Evolutionary conservation across 177 flowering plant genomes (phyloP).

Genomic region (Tripterygium wilfordii): DNA sequence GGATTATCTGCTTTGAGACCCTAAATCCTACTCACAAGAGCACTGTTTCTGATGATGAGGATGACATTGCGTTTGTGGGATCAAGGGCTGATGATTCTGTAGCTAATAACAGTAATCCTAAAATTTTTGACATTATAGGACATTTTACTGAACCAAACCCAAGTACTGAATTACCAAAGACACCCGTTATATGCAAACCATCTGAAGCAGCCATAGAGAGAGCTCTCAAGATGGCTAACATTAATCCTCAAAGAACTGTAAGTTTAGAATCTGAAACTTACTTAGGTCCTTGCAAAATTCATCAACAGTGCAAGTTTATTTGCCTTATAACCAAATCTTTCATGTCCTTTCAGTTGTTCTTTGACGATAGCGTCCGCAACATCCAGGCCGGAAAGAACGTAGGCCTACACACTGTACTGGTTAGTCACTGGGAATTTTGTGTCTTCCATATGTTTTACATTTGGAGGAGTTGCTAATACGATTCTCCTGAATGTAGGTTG

Average conservation of each 20-base stretch:
- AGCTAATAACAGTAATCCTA: neutral
- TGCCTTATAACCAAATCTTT: conserved; percentile 1
- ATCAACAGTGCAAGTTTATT: no score
- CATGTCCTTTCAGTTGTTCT: conserved; percentile 59
- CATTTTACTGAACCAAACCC: conserved; percentile 33
- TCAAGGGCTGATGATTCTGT: conserved; percentile 8
- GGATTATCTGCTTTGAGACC: conserved; percentile 78
- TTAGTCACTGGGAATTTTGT: conserved; percentile 20
- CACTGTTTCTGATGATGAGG: conserved; percentile 22
- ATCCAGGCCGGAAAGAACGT: conserved; percentile 66
- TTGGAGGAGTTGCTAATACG: neutral
- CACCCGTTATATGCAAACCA: conserved; percentile 89
- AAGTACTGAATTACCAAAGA: conserved; percentile 37
- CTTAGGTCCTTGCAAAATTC: neutral
- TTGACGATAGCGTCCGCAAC: conserved; percentile 90
- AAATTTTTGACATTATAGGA: conserved; percentile 48
- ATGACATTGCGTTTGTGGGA: conserved; percentile 29
- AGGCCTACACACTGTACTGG: conserved; percentile 85
- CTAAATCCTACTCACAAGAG: conserved; percentile 51
- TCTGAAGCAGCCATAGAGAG: conserved; percentile 48
- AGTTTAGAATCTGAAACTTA: conserved; percentile 13
- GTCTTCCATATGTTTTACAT: neutral
- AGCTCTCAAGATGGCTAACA: conserved; percentile 66
- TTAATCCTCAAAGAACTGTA: conserved; percentile 78
- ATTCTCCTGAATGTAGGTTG: conserved; percentile 46